A percentile compares a stretch with the other conserved stretches of the same genome.
Evolutionary conservation across 2,329 filamentous ascomycete species (phyloP).

Genomic region (Colletotrichum sp.): DNA sequence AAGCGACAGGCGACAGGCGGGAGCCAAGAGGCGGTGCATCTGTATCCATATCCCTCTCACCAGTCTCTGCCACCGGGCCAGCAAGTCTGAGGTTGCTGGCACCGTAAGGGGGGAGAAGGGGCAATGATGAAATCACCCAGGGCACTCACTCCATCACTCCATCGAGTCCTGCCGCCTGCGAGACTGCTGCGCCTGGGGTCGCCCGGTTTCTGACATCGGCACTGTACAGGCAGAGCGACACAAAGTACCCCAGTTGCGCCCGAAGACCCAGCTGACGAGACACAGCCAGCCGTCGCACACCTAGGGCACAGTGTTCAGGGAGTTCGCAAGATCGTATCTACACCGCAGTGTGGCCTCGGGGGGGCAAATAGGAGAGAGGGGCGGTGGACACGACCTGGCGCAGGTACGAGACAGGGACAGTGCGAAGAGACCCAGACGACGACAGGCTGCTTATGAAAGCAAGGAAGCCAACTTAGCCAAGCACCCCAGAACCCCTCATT

Average conservation of each 20-base stretch:
- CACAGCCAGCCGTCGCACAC: neutral
- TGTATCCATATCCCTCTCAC: neutral
- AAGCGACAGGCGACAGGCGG: neutral
- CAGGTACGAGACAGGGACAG: constrained; percentile 11
- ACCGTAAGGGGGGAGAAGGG: neutral
- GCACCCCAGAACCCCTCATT: neutral
- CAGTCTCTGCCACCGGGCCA: neutral
- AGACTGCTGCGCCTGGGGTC: neutral
- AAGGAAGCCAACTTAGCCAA: neutral
- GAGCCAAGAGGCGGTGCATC: neutral
- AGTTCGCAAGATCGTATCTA: neutral
- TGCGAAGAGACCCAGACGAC: neutral
- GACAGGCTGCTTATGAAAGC: constrained; percentile 4
- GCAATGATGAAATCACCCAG: constrained; percentile 23
- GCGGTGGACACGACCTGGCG: neutral
- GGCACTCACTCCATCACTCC: neutral
- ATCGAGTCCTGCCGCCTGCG: neutral
- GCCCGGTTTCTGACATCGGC: constrained; percentile 7
- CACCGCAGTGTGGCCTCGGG: neutral
- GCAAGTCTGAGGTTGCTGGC: neutral
- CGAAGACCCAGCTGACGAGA: neutral
- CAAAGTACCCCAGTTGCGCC: neutral
- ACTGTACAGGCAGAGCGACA: constrained; percentile 16
- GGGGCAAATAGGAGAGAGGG: neutral
- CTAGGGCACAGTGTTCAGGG: neutral